Base-by-base conservation (phyloP, 345 rosid species). In the Turritis glabra region DNA sequence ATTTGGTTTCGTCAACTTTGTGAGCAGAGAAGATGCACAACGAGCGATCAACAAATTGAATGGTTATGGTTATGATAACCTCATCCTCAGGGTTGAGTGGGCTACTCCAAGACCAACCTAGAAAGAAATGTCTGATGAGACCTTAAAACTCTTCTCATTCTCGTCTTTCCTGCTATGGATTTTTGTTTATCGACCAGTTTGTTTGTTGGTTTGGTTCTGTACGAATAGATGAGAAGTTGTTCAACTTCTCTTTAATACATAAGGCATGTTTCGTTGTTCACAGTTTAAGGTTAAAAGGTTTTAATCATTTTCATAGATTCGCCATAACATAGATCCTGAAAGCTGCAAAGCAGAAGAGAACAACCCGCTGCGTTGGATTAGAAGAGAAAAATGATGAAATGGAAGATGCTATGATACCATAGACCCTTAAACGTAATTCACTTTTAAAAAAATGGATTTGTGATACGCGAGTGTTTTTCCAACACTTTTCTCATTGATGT, bases 61-160 rank as follows among this genome's bases (percentile, higher is more conserved):
- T 55, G 97, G 96, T 1, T 94, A 94, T 79, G 98, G 98, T 54
- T 91, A 91, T 62, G 97, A 90, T 74, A 94, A 81, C 78, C 97
- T 94, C 63, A 94, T 94, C 77, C 97, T 94, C 35, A 84, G 89
- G 63, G 97, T 91, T 22, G 93, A 90, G 74, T 94, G 98, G 97
- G 97, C 96, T 0, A 88, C 95, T 8, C 96, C 96, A 23, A 90
- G 98, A 75, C 66, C 89, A 0, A 90, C 85, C 65, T 91, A 88
- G 85, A 64, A 32, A 85, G 84, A 64, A 29, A n/a, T 30, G 40
- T 41, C 17, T 4, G 30, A 61, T 21, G 5, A 51, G 40, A 61
- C 57, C 69, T 76, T 41, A 59, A 50, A 60, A 33, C 55, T 23
- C 48, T 60, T 25, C 23, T 68, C 62, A 14, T 59, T 61, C n/a